Base-by-base conservation (phyloP, 805 yeast species). In the Saccharomycopsis sp. region DNA sequence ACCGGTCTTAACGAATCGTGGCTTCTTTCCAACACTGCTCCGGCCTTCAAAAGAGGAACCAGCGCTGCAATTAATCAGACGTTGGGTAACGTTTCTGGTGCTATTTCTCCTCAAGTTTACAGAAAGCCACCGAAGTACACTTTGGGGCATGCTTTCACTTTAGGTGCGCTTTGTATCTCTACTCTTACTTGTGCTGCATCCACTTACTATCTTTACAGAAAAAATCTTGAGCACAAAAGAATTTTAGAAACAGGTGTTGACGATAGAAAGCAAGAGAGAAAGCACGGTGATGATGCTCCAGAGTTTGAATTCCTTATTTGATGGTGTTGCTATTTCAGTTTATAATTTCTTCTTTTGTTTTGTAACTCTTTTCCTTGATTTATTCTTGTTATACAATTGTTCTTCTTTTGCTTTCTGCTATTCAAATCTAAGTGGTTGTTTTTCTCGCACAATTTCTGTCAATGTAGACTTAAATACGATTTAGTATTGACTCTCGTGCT, bases 1-100 rank as follows among this genome's bases (percentile, higher is more conserved):
- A 70, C 75, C 2, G 76, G 75, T 20, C 51, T 76, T 40, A 76
- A 75, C 60, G 66, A 74, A 23, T 67, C 76, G 0, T 78, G 81
- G 82, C 61, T 73, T n/a, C 72, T 72, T 23, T 68, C 69, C 41
- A 78, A 77, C 58, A 67, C 70, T 40, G 75, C 78, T 1, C 76
- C 76, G 7, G 70, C 69, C 56, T 75, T 71, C 66, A 73, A 73
- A 56, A 70, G 79, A 64, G 74, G 77, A 7, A 69, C 78, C 2
- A 71, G 77, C 2, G 64, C 76, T 53, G 79, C 76, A 8, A 55
- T 68, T 40, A 75, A 78, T 55, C 79, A 75, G 62, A 69, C 76
- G 1, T 58, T 76, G 16, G 81, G 80, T 7, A 78, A 78, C 61
- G 58, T 73, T 24, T 71, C 80, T 3, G 82, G 82, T 55, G 76